phyloP scores from a whole-genome alignment of 2,329 filamentous ascomycete genomes.

The Sporothrix globosa region DNA sequence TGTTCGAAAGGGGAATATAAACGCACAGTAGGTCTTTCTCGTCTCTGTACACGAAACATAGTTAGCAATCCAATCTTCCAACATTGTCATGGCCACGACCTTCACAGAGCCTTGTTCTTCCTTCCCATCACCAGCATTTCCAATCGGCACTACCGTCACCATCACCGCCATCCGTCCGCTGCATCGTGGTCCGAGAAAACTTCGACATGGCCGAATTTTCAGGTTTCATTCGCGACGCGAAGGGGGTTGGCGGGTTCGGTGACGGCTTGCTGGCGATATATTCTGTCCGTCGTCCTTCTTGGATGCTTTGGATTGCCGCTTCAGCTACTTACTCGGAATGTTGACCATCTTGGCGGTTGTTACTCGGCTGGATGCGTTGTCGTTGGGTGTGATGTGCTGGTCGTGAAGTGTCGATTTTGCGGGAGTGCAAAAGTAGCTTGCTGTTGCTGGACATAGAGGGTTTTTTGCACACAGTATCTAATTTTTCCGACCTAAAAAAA shows the following conservation, averaged over 20 bases:
- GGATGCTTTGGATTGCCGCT: neutral
- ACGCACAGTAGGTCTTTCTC: conserved; percentile 39
- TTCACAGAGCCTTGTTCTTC: neutral
- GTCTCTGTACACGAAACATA: conserved; percentile 34
- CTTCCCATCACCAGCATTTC: neutral
- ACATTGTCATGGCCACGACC: neutral
- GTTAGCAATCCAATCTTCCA: conserved; percentile 31
- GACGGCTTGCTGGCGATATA: neutral
- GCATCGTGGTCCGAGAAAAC: conserved; percentile 2
- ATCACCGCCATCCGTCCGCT: neutral
- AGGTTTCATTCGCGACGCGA: neutral
- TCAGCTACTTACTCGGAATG: conserved; percentile 62
- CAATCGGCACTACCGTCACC: neutral
- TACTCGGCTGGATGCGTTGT: conserved; percentile 27
- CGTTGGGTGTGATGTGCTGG: conserved; percentile 31
- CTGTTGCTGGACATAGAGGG: conserved; percentile 12
- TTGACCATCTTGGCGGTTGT: conserved; percentile 63
- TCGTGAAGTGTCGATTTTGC: conserved; percentile 30
- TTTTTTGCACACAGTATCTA: conserved; percentile 28
- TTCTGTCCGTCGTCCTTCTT: neutral
- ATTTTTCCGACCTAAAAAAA: conserved; percentile 33
- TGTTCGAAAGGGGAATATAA: conserved; percentile 3
- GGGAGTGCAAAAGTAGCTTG: conserved; percentile 19
- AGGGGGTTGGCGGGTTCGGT: neutral
- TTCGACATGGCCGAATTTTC: neutral